A percentile compares a stretch with the other conserved stretches of the same genome.
Evolutionary conservation across 345 rosid species (phyloP).

Genomic region (Kernera saxatilis): DNA sequence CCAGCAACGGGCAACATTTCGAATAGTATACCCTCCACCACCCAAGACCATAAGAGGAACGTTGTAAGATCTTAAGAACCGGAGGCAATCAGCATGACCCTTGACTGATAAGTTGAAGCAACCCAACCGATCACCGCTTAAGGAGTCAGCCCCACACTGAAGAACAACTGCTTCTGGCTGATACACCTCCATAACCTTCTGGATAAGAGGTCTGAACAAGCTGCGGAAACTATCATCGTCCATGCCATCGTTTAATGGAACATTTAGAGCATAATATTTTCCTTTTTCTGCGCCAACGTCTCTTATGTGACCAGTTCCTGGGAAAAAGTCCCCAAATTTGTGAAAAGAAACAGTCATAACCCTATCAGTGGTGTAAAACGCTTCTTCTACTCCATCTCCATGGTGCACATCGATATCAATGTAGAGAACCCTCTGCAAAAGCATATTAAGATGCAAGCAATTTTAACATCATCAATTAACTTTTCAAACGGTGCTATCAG

Average conservation of each 20-base stretch:
- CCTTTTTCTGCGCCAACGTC: constrained; percentile 70
- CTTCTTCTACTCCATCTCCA: constrained; percentile 99
- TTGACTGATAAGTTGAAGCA: constrained; percentile 94
- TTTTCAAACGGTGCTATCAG: background rate
- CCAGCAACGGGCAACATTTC: constrained; percentile 99
- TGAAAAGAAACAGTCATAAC: constrained; percentile 99
- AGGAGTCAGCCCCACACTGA: constrained; percentile 98
- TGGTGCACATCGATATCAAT: constrained; percentile 97
- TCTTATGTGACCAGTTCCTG: constrained; percentile 88
- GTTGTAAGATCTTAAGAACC: constrained; percentile 80
- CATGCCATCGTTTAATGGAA: constrained; percentile 85
- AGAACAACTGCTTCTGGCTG: constrained; percentile 99
- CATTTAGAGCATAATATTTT: constrained; percentile 85
- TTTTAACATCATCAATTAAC: background rate
- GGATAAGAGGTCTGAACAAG: constrained; percentile 77
- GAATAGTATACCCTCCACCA: constrained; percentile 97
- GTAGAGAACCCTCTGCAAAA: constrained; percentile 78
- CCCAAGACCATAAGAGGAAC: constrained; percentile 97
- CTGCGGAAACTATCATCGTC: constrained; percentile 82
- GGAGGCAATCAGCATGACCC: constrained; percentile 98
- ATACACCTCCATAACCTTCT: constrained; percentile 93
- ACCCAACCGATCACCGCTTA: constrained; percentile 94
- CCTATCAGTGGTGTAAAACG: constrained; percentile 97
- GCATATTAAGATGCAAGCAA: background rate
- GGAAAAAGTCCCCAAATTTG: constrained; percentile 95